Evolutionary conservation across 495 filamentous ascomycete genomes (phyloP).

Genomic region (Penicillium lividum): DNA sequence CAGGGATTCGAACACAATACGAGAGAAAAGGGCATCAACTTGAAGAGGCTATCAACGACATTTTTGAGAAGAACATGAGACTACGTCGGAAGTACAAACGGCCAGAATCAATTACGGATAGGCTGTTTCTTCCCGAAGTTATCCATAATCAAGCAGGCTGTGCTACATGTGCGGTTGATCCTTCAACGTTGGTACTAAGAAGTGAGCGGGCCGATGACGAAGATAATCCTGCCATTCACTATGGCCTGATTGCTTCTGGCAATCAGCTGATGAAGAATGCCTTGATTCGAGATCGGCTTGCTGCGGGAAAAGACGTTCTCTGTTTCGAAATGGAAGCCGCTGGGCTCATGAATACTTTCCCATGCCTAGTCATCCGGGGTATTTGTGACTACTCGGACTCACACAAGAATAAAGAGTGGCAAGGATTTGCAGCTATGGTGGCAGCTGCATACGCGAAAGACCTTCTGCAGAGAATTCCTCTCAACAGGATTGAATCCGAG

Average conservation of each 20-base stretch:
- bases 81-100: constrained; percentile 21
- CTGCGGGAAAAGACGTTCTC: constrained; percentile 31
- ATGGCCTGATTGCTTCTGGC: constrained; percentile 31
- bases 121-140: constrained; percentile 31
- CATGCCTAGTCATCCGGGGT: constrained; percentile 38
- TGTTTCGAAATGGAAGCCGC: constrained; percentile 48
- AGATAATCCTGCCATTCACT: constrained; percentile 29
- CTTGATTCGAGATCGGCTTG: constrained; percentile 26
- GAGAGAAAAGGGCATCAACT: constrained; percentile 21
- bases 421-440: constrained; percentile 1
- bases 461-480: neutral
- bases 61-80: constrained; percentile 12
- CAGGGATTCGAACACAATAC: constrained; percentile 15
- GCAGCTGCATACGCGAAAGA: constrained; percentile 8
- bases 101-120: constrained; percentile 33
- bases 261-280: constrained; percentile 32
- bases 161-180: constrained; percentile 25
- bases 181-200: constrained; percentile 26
- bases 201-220: constrained; percentile 25
- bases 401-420: constrained; percentile 3
- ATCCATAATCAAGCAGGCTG: constrained; percentile 29
- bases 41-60: constrained; percentile 20
- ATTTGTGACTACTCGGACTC: constrained; percentile 10
- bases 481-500: neutral
- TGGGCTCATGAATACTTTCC: constrained; percentile 39